phyloP scores from a whole-genome alignment of 139 green algal species.

The Micromonas pusilla region DNA sequence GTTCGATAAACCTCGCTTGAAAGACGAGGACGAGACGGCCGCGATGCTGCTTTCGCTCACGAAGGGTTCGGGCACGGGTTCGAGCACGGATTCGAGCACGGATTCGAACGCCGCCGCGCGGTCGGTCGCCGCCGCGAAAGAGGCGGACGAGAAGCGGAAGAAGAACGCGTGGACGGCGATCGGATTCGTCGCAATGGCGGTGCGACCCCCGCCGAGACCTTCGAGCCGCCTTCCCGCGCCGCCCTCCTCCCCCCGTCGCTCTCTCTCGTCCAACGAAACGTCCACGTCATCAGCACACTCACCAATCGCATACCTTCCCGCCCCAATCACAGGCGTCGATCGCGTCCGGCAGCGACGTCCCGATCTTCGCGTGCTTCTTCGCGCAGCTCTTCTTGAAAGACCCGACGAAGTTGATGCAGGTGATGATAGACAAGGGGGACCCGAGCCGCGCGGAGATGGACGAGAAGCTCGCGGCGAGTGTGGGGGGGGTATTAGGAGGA shows the following conservation, averaged over 20 bases:
- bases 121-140: too few relatives aligned
- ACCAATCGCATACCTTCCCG: too few relatives aligned
- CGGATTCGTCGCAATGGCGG: not conserved
- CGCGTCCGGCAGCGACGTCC: not conserved
- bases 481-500: not conserved
- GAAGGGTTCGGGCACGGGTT: not conserved
- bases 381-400: not conserved
- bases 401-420: not conserved
- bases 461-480: not conserved
- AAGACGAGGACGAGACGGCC: not conserved
- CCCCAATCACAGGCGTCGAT: too few relatives aligned
- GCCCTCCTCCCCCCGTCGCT: too few relatives aligned
- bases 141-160: not conserved
- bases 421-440: conserved; percentile 1
- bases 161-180: not conserved
- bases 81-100: not conserved
- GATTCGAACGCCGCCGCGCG: too few relatives aligned
- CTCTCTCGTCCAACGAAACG: too few relatives aligned
- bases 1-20: not conserved
- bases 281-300: too few relatives aligned
- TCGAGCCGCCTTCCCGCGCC: too few relatives aligned
- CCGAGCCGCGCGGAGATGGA: not conserved
- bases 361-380: not conserved
- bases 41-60: not conserved
- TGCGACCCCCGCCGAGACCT: too few relatives aligned